Evolutionary conservation across 805 yeast species (phyloP), one percentile per base, ranked within the genome.

Genomic region (Ogataea wickerhamii): DNA sequence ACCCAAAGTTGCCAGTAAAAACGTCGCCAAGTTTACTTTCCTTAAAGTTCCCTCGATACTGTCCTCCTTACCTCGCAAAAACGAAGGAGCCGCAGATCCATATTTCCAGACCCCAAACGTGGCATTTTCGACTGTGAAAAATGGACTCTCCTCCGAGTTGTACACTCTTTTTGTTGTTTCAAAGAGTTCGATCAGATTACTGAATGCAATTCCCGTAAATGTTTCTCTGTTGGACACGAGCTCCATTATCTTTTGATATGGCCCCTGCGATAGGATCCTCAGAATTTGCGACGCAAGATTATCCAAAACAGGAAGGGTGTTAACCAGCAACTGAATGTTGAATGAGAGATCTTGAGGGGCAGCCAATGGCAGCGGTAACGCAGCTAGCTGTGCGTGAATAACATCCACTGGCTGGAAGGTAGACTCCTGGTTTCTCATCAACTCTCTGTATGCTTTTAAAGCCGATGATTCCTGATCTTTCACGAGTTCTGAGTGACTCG

Each of bases 1-100:
- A 33, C 96, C 95, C 41, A 89, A 70, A 1, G 93, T 77, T 0
- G 96, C 93, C n/a, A 88, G 74, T 28, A 88, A 65, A 55, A 87
- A 93, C 0, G 96, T 87, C 0, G 96, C 86, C 46, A 93, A 63
- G 52, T 93, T 93, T 1, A 88, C 85, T 50, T 91, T 85, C 41
- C 95, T 78, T 23, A 91, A 60, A 0, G 93, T 80, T 27, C 77
- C 70, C 56, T 72, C 76, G 40, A 78, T 64, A 34, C 78, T 71
- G 44, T 78, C 81, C 49, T 80, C 87, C 42, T 78, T 73, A 36
- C 76, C 78, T 45, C 70, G 68, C 48, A 81, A 66, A 55, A 80
- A 68, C 19, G 66, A 52, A 0, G 87, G 85, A 0, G 83, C 73
- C 6, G 69, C 61, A 5, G 70, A 69, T n/a, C 80, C 80, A 47